These are phyloP conservation scores for Drechslerella stenobrocha DNA, from an alignment of 2,329 filamentous ascomycete genomes.

Conservation along the genomic window DNA sequence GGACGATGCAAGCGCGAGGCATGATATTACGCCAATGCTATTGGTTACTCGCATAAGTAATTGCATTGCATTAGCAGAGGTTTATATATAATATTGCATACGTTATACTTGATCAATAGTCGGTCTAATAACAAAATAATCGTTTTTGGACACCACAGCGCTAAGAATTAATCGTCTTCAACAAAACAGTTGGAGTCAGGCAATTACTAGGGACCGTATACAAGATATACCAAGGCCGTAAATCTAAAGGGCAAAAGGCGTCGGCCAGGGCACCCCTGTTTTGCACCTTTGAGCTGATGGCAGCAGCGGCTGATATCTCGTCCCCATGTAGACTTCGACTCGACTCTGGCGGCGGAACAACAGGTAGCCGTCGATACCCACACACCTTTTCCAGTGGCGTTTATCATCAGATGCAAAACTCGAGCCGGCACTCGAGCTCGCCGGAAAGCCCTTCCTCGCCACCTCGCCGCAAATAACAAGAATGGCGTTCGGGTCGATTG, in stretches of 20 bases:
- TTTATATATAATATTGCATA: conserved; percentile 2
- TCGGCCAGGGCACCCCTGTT: conserved; percentile 36
- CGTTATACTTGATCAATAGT: background rate
- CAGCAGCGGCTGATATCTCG: conserved; percentile 47
- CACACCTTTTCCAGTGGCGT: conserved; percentile 16
- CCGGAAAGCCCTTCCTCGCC: conserved; percentile 2
- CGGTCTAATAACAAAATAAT: too few relatives aligned
- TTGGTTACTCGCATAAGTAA: conserved; percentile 1
- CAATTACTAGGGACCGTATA: conserved; percentile 1
- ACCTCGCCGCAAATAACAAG: conserved; percentile 6
- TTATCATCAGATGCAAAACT: conserved; percentile 10
- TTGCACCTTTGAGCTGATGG: conserved; percentile 37
- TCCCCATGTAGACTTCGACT: background rate
- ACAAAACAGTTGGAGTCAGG: background rate
- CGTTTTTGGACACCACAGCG: too few relatives aligned
- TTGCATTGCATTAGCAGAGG: conserved; percentile 3
- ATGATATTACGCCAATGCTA: conserved; percentile 21
- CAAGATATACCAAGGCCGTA: background rate
- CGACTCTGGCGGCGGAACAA: conserved; percentile 33
- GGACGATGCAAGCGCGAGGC: conserved; percentile 18
- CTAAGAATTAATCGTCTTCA: too few relatives aligned
- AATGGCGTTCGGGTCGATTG: conserved; percentile 15
- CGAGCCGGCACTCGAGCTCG: background rate
- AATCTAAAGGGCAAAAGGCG: conserved; percentile 8
- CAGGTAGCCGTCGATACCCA: conserved; percentile 39